These are phyloP conservation scores for Aspergillus pseudonomiae DNA, from an alignment of 2,329 filamentous ascomycete species.

Conservation along the genomic window DNA sequence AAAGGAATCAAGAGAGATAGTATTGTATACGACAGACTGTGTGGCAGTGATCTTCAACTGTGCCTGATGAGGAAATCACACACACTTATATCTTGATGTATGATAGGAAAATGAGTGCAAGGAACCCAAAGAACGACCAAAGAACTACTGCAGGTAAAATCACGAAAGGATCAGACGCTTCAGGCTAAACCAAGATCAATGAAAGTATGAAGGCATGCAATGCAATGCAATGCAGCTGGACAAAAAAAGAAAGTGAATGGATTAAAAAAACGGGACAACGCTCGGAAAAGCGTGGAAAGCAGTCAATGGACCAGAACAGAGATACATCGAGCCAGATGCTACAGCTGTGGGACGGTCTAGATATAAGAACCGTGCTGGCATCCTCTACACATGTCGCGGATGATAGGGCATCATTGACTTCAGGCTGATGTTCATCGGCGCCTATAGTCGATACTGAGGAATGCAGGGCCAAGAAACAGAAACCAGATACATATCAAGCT, in stretches of 20 bases:
- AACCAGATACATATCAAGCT: constrained; percentile 7
- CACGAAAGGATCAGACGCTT: background rate
- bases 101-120: background rate
- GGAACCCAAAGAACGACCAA: background rate
- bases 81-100: constrained; percentile 10
- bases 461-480: constrained; percentile 13
- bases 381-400: constrained; percentile 13
- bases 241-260: background rate
- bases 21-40: background rate
- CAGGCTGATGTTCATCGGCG: constrained; percentile 8
- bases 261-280: background rate
- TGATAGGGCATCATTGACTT: constrained; percentile 11
- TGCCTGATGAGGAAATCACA: background rate
- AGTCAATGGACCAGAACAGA: constrained; percentile 10
- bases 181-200: background rate
- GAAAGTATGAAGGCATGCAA: constrained; percentile 1
- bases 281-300: background rate
- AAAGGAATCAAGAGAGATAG: background rate
- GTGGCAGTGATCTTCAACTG: constrained; percentile 1
- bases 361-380: constrained; percentile 10
- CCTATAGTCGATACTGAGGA: constrained; percentile 5
- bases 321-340: constrained; percentile 2
- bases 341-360: background rate
- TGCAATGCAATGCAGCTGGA: constrained; percentile 7
- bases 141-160: constrained; percentile 7